phyloP scores from a whole-genome alignment of 2,329 filamentous ascomycete species.

The Cryphonectria japonica region DNA sequence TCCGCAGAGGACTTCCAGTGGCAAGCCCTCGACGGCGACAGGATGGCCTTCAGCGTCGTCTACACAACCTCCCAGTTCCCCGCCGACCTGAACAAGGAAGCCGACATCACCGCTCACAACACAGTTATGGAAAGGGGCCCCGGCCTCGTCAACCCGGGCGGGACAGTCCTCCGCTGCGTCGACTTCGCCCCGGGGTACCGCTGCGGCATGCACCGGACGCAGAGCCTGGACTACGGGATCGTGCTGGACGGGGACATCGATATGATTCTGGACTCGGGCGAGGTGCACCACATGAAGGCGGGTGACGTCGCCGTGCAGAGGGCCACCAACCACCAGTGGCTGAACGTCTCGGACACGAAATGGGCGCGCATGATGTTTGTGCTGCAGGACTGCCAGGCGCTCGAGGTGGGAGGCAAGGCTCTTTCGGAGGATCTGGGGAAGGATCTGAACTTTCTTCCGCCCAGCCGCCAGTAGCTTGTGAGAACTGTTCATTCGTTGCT shows the following conservation, averaged over 20 bases:
- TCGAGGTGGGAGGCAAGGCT: background rate
- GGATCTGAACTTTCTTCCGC: background rate
- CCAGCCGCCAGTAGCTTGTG: background rate
- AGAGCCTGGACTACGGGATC: conserved; percentile 34
- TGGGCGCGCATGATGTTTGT: conserved; percentile 7
- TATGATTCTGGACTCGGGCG: background rate
- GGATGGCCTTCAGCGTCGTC: background rate
- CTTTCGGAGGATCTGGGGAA: background rate
- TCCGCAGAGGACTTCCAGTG: conserved; percentile 15
- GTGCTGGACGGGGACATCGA: background rate
- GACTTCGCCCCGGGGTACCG: conserved; percentile 39
- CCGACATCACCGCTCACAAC: conserved; percentile 43
- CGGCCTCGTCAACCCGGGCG: conserved; percentile 31
- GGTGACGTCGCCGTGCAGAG: conserved; percentile 6
- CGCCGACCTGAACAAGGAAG: conserved; percentile 34
- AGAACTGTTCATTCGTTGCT: no score
- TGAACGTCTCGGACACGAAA: background rate
- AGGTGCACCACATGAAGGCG: conserved; percentile 5
- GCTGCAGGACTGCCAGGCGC: conserved; percentile 4
- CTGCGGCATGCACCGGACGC: conserved; percentile 38
- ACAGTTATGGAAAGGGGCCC: conserved; percentile 42
- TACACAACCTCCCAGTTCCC: conserved; percentile 10
- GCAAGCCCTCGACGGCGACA: conserved; percentile 15
- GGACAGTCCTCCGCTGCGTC: conserved; percentile 35
- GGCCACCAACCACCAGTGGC: conserved; percentile 1